Evolutionary conservation across 169 alveolate species (phyloP), one percentile per base, ranked within the genome.

Genomic region (Plasmodium berghei): DNA sequence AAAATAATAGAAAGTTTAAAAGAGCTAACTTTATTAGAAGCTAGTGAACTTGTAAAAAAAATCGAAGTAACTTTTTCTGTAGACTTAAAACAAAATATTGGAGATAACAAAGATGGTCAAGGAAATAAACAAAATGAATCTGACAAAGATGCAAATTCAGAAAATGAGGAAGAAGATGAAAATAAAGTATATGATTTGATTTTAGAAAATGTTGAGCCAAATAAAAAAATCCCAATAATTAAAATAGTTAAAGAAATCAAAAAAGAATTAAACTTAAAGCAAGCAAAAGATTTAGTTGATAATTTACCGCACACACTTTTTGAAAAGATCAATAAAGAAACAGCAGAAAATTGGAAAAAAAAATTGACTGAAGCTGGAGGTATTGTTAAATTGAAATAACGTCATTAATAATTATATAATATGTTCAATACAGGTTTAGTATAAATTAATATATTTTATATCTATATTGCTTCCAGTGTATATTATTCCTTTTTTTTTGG

Each of bases 51-150:
- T 66, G 96, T 93, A 24, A 93, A 89, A 80, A 87, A 93, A 88
- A 93, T 93, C 20, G 96, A 93, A 89, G 80, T 91, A 62, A 85
- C 94, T 14, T 93, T 93, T 63, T 93, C 95, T 2, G 96, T 93
- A 1, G 90, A 93, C n/a, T 73, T 94, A 14, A 88, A 77, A 63
- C 89, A 87, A 70, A 87, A 69, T 71, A 63, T 91, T 42, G 89
- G 92, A 46, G 69, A 80, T 9, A 73, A 92, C 14, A 85, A 20
- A 14, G 73, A 62, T 40, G 73, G 59, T 20, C 88, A 49, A 48
- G 91, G 91, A 24, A 88, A 69, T 56, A 28, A 46, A 42, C 62
- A 62, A n/a, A 87, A 91, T 10, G 92, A 64, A 54, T 28, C 18
- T 16, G 95, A 75, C 54, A 88, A 26, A 24, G 62, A 62, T 26